Evolutionary conservation across 441 rosid genomes (phyloP), one percentile per base, ranked within the genome.

Genomic region (Populus tomentosa): DNA sequence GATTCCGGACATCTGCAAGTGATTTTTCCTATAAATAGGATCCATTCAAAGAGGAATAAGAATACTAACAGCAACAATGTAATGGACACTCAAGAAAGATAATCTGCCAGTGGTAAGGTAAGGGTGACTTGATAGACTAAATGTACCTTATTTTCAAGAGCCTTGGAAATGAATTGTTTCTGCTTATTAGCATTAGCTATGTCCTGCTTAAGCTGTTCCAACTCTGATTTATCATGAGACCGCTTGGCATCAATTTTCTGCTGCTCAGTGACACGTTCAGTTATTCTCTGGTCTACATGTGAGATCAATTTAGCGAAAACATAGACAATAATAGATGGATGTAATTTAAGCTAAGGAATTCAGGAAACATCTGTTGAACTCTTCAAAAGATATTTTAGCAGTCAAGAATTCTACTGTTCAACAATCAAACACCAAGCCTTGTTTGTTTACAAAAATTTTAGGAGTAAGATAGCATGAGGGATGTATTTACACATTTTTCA

Each of bases 231-330:
- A 74, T 87, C 88, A 68, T 89, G 98, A 71, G 85, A 84, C 80
- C 91, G 89, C 82, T 96, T 84, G 72, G 98, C 99, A 82, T 94
- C 99, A 87, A 87, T 84, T 83, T 91, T 91, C 87, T 96, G 98
- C 92, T 94, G 98, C 87, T 92, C 96, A 23, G 98, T 86, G 59
- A 94, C 97, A 68, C 85, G 87, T 80, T 91, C 90, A 38, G 97
- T 90, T 76, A 96, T 92, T 81, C 88, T 83, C 89, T 94, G 92
- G 85, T 94, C 99, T 87, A 90, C 77, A 81, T 76, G 98, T 96
- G 84, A 75, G 90, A 78, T 67, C 74, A 85, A 82, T 91, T 86
- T 87, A 92, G 98, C 63, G 68, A 82, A 78, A 79, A 53, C 81
- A 83, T 26, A 76, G 14, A 59, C 36, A 74, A 20, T 30, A 10